Percentiles rank a stretch among this genome's conserved stretches.
phyloP scores from a whole-genome alignment of 2,329 filamentous ascomycete genomes.

The Rutstroemia sydowiana region DNA sequence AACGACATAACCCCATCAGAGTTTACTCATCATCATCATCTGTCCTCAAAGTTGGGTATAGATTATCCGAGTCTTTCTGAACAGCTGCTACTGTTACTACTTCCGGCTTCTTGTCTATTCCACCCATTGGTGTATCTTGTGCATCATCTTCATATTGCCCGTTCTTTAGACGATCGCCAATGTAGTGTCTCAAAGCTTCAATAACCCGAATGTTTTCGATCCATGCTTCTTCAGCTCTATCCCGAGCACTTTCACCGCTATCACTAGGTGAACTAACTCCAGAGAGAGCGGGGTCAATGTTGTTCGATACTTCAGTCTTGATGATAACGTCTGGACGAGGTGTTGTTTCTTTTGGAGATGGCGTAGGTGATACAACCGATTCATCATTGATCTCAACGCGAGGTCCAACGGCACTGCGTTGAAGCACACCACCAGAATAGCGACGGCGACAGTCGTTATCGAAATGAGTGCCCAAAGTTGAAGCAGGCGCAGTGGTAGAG shows the following conservation, averaged over 20 bases:
- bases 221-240: conserved; percentile 58
- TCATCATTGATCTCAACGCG: conserved; percentile 23
- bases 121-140: conserved; percentile 20
- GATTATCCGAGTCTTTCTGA: conserved; percentile 14
- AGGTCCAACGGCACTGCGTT: conserved; percentile 44
- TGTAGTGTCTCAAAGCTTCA: conserved; percentile 52
- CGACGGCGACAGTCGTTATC: conserved; percentile 56
- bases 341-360: conserved; percentile 24
- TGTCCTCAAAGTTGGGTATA: conserved; percentile 21
- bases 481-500: conserved; percentile 55
- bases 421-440: conserved; percentile 60
- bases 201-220: conserved; percentile 59
- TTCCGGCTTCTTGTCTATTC: conserved; percentile 7
- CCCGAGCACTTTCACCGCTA: conserved; percentile 41
- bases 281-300: conserved; percentile 30
- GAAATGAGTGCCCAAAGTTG: conserved; percentile 63
- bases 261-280: conserved; percentile 49
- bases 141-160: conserved; percentile 42
- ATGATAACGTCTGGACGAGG: conserved; percentile 34
- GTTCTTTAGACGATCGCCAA: conserved; percentile 49
- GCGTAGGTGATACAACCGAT: conserved; percentile 17
- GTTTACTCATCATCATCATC: conserved; percentile 16
- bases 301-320: conserved; percentile 30
- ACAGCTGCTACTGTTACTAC: neutral
- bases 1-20: too few relatives aligned